A percentile compares a stretch with the other conserved stretches of the same genome.
Conservation (phyloP, 176 grass and related monocot species). For the Cenchrus fungigraminus region DNA sequence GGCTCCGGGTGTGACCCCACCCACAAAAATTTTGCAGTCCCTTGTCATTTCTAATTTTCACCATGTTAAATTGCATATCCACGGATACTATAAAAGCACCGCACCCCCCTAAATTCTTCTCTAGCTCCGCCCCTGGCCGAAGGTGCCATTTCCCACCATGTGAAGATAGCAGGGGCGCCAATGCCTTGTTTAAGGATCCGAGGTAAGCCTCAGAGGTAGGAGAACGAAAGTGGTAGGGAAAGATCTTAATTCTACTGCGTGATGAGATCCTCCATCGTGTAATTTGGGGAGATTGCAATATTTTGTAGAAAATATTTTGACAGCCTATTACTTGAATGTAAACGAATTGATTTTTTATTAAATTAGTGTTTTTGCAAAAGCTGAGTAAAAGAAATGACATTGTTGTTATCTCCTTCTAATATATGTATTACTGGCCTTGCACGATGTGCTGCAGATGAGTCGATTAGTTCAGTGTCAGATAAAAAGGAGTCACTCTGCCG, state of each 20-base stretch:
- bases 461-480: not conserved
- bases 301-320: not conserved
- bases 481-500: not conserved
- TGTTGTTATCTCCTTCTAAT: not conserved
- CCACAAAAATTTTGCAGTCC: too few species aligned
- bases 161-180: not conserved
- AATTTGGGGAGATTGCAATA: not conserved
- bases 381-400: not conserved
- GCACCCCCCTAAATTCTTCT: too few species aligned
- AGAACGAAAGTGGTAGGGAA: not conserved
- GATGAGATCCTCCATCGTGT: not conserved
- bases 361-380: constrained; percentile 1
- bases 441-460: too few species aligned
- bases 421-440: constrained; percentile 2
- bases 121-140: too few species aligned
- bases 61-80: too few species aligned
- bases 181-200: too few species aligned
- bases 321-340: not conserved
- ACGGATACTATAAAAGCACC: too few species aligned
- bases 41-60: too few species aligned
- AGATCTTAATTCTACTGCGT: not conserved
- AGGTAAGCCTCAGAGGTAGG: not conserved
- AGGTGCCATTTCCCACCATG: not conserved
- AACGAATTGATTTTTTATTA: not conserved
- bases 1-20: too few species aligned